Evolutionary conservation across 2,329 filamentous ascomycete species (phyloP), one percentile per base, ranked within the genome.

Genomic region (Arthrobotrys sinensis): DNA sequence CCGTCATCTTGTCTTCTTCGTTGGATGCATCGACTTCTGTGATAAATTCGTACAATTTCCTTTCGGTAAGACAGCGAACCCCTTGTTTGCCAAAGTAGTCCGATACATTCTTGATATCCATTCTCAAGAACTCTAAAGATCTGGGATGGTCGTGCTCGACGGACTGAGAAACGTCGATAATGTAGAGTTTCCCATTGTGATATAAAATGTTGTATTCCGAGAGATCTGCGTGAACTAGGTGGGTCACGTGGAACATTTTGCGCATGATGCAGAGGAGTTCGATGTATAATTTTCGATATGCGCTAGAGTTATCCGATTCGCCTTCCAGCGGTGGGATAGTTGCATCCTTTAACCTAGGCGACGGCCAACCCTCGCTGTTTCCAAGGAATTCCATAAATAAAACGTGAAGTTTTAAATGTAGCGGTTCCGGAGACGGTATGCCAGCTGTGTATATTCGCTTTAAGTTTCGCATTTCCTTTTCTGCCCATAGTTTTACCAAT

Each of bases 121-220:
- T 98, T 38, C 96, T 91, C 82, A 99, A 85, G 83, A 99, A 99
- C 83, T 98, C 95, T 34, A 97, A 88, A 1, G 93, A 95, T 73
- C 93, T 89, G 0, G 96, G 96, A 84, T 99, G 96, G 82, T 98
- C 95, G 81, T 96, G 94, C 86, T 98, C 96, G 19, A 99, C 96
- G 83, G 92, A 96, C 86, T 99, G 96, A 70, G 93, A 97, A 50
- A 99, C 96, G 85, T 99, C 96, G 84, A 99, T 99, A 82, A 99
- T 92, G 87, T 93, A 97, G 0, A 97, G 89, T 82, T 89, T 90
- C 75, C 89, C 87, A 71, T 93, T 88, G 86, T 97, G 89, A 86
- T 96, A 99, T 19, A 99, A 88, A 65, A 98, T 90, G 83, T 99
- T 99, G 89, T 99, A 99, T 88, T 99, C 96, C 87, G 93, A 97